Base-by-base conservation (phyloP, 345 rosid genomes). In the Combretum micranthum region DNA sequence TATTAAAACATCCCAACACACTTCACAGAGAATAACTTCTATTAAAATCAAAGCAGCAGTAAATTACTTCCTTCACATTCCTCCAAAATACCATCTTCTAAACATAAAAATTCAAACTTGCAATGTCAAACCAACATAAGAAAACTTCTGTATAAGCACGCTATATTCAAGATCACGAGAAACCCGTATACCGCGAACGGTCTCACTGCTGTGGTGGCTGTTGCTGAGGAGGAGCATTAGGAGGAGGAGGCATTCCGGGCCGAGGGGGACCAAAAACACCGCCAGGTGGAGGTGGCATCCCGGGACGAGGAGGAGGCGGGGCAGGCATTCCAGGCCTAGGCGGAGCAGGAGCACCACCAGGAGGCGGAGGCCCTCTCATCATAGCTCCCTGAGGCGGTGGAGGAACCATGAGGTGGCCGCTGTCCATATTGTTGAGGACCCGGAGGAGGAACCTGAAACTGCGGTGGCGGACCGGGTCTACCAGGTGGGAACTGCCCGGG, bases 271-370 rank as follows among this genome's bases (percentile, higher is more conserved):
- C 92, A 55, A 64, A 84, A 22, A 69, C 77, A 25, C 89, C 89
- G 14, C 91, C 95, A 51, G 96, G 96, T 0, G 98, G 97, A 42
- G 94, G 97, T 0, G 96, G 94, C 97, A 89, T 90, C 54, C 96
- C 99, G 37, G 96, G 96, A 19, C 99, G 68, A 12, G 78, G 79
- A 2, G 87, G 83, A 7, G 83, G 83, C 1, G 83, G 78, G 0
- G 55, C 77, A 10, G 88, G 92, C 96, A 92, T 84, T 42, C 95
- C 96, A 46, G 94, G 86, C 49, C 94, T 60, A 1, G 73, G 83
- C 0, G 85, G 88, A 59, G 73, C 80, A 0, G 39, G n/a, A n/a
- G n/a, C n/a, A n/a, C n/a, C n/a, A n/a, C n/a, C 39, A 32, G 39
- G 6, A 11, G 39, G 39, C 39, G 96, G 90, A 25, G 93, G 95